Percentiles rank a stretch among this genome's conserved stretches.
Conservation (phyloP, 768 basidiomycete species). For the Rhodotorula diobovata region DNA sequence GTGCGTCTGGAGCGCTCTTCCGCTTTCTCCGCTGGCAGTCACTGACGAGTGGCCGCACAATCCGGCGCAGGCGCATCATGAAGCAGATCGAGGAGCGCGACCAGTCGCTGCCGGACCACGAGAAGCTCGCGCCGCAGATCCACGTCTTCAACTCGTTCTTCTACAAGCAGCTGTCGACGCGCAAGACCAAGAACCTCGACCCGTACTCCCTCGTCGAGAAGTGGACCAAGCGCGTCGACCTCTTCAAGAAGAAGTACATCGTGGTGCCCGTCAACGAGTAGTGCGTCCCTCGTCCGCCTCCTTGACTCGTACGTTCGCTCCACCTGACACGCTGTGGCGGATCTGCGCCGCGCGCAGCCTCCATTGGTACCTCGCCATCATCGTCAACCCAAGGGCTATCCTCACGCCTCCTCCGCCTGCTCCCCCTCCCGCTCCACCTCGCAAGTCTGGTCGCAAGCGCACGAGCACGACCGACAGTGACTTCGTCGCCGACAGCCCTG, state of each 20-base stretch:
- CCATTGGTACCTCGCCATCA: constrained; percentile 96
- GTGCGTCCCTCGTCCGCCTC: constrained; percentile 52
- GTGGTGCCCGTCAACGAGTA: constrained; percentile 96
- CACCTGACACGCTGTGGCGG: background rate
- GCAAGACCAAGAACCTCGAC: constrained; percentile 46
- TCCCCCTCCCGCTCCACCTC: too few species aligned
- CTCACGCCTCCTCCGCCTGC: constrained; percentile 44
- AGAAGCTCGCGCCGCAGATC: constrained; percentile 61
- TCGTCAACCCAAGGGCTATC: constrained; percentile 68
- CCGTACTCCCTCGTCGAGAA: constrained; percentile 75
- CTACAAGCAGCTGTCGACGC: constrained; percentile 84
- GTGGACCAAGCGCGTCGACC: constrained; percentile 84
- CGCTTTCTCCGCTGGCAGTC: background rate
- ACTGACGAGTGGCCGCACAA: background rate
- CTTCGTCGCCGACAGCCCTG: background rate
- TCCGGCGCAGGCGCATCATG: constrained; percentile 57
- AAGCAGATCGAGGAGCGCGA: constrained; percentile 51
- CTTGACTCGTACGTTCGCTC: too few species aligned
- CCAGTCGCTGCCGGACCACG: background rate
- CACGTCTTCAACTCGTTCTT: constrained; percentile 97
- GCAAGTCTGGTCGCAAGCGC: background rate
- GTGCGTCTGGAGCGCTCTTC: constrained; percentile 52
- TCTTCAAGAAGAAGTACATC: constrained; percentile 87
- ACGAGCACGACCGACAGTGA: background rate
- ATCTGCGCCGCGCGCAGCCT: constrained; percentile 54